phyloP scores from a whole-genome alignment of 192 early-diverging fungal species.

The Coemansia sp. region DNA sequence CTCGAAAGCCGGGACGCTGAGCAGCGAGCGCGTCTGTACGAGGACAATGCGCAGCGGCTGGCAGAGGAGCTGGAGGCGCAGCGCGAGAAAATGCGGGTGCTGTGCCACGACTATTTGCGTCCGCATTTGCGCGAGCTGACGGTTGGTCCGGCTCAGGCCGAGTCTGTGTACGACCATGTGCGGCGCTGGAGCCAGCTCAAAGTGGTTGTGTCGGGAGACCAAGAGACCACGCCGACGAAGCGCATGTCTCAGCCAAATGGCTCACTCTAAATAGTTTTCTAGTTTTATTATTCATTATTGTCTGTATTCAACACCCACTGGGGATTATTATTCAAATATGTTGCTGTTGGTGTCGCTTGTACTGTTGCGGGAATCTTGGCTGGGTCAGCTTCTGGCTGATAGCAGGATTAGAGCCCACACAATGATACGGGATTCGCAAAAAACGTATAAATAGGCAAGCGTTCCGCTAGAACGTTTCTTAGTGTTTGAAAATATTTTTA shows the following conservation, averaged over 20 bases:
- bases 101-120: constrained; percentile 38
- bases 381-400: no score
- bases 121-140: constrained; percentile 39
- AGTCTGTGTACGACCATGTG: constrained; percentile 28
- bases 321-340: no score
- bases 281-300: neutral
- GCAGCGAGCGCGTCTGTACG: constrained; percentile 10
- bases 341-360: no score
- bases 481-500: no score
- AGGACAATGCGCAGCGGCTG: constrained; percentile 12
- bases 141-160: constrained; percentile 30
- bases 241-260: neutral
- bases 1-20: constrained; percentile 24
- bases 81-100: constrained; percentile 13
- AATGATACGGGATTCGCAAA: no score
- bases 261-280: no score
- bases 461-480: no score
- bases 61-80: constrained; percentile 3
- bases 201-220: constrained; percentile 26
- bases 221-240: constrained; percentile 23
- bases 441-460: no score
- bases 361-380: no score
- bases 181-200: constrained; percentile 48
- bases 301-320: neutral
- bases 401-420: no score